phyloP scores from a whole-genome alignment of 352 stramenopile genomes.

The Phytophthora quininea region DNA sequence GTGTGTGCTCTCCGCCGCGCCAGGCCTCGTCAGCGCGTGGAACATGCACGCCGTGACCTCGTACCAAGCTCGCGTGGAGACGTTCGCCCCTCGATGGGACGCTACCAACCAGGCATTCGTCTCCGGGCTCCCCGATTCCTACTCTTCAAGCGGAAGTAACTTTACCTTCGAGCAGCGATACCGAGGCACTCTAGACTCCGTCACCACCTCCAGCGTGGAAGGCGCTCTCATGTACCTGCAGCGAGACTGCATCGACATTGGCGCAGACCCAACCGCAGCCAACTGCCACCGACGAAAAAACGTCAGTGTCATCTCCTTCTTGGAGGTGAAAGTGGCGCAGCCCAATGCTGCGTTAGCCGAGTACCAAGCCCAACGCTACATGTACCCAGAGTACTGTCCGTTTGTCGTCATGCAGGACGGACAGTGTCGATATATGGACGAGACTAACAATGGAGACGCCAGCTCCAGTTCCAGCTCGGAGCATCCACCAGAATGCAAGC shows the following conservation, averaged over 20 bases:
- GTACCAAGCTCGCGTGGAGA: slow-evolving; percentile 66
- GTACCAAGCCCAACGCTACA: slow-evolving; percentile 58
- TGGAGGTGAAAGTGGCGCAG: slow-evolving; percentile 68
- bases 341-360: slow-evolving; percentile 63
- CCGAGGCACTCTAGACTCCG: slow-evolving; percentile 58
- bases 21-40: slow-evolving; percentile 29
- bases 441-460: slow-evolving; percentile 19
- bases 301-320: slow-evolving; percentile 66
- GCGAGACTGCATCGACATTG: slow-evolving; percentile 68
- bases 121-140: slow-evolving; percentile 37
- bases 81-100: slow-evolving; percentile 58
- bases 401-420: slow-evolving; percentile 71
- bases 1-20: no score
- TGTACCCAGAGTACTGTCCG: slow-evolving; percentile 75
- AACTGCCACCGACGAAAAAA: slow-evolving; percentile 61
- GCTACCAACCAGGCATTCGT: slow-evolving; percentile 51
- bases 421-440: slow-evolving; percentile 48
- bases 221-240: slow-evolving; percentile 76
- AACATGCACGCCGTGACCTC: slow-evolving; percentile 55
- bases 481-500: slow-evolving; percentile 57
- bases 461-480: slow-evolving; percentile 29
- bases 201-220: slow-evolving; percentile 75
- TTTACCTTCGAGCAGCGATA: slow-evolving; percentile 56
- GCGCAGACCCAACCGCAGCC: slow-evolving; percentile 29
- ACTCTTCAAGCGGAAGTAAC: neutral